A percentile compares a stretch with the other conserved stretches of the same genome.
Conservation (phyloP, 805 yeast species). For the Lachancea quebecensis region DNA sequence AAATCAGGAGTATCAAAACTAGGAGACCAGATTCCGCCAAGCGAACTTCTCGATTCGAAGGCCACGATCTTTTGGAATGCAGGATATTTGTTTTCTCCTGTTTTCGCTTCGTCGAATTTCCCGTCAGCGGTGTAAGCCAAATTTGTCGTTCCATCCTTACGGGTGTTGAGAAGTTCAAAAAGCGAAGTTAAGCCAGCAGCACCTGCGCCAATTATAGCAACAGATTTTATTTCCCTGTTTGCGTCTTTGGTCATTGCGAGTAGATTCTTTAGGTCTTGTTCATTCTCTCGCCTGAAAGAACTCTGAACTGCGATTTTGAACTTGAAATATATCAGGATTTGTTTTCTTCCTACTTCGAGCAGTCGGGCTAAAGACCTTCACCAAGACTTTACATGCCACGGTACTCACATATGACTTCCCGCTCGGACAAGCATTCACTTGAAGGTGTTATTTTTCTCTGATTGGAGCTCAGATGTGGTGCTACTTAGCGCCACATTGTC, state of each 20-base stretch:
- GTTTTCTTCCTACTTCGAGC: too few relatives aligned
- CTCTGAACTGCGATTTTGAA: too few relatives aligned
- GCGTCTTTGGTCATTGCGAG: not conserved
- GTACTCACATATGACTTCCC: too few relatives aligned
- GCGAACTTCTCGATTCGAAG: conserved; percentile 36
- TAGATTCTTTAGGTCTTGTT: too few relatives aligned
- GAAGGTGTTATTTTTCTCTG: too few relatives aligned
- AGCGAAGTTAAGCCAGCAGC: conserved; percentile 36
- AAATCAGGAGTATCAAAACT: conserved; percentile 15
- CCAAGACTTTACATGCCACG: too few relatives aligned
- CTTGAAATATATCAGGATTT: too few relatives aligned
- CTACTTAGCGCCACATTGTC: too few relatives aligned
- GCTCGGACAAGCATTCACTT: too few relatives aligned
- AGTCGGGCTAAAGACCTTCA: too few relatives aligned
- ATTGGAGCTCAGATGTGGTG: too few relatives aligned
- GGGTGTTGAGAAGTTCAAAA: conserved; percentile 30
- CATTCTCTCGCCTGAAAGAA: too few relatives aligned
- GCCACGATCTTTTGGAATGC: conserved; percentile 35
- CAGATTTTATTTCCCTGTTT: conserved; percentile 7
- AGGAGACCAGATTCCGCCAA: conserved; percentile 42
- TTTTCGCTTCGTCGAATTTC: conserved; percentile 7
- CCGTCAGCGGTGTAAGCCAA: conserved; percentile 14
- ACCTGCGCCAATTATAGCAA: conserved; percentile 39
- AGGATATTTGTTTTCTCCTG: conserved; percentile 12
- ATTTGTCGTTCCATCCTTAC: conserved; percentile 26